Conservation (phyloP, 192 early-diverging fungal species). For the Gamsiella multidivaricata region DNA sequence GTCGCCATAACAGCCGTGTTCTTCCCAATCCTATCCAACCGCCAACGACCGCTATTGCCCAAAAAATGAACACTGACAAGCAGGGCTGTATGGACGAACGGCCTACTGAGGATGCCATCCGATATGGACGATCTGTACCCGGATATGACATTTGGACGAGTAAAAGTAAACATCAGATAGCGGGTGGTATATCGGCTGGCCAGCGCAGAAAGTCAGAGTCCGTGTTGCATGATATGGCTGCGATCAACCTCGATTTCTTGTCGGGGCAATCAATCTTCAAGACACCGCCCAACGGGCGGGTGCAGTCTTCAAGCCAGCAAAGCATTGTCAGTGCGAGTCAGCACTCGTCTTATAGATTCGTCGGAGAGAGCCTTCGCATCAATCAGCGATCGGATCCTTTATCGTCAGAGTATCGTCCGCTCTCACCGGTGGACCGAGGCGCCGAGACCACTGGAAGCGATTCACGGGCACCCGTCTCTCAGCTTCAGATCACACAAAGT, state of each 20-base stretch:
- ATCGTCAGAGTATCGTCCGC: no score
- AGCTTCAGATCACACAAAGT: background rate
- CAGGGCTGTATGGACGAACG: background rate
- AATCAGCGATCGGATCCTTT: no score
- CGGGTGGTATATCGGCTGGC: background rate
- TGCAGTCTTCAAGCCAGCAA: no score
- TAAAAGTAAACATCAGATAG: background rate
- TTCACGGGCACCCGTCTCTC: no score
- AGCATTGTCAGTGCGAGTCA: no score
- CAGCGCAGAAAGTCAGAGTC: conserved; percentile 35
- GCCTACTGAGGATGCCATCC: background rate
- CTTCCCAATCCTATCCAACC: conserved; percentile 44
- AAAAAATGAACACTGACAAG: conserved; percentile 10
- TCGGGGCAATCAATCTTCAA: background rate
- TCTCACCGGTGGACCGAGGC: no score
- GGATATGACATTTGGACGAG: conserved; percentile 25
- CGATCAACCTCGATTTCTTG: background rate
- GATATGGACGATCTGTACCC: conserved; percentile 25
- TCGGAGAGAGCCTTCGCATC: no score
- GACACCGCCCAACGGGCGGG: no score
- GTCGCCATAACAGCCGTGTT: conserved; percentile 28
- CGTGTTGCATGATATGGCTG: conserved; percentile 16
- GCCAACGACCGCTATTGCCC: conserved; percentile 5
- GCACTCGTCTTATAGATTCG: no score
- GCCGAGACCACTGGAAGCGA: no score